phyloP scores from a whole-genome alignment of 2,329 filamentous ascomycete species.

The Colletotrichum incanum region DNA sequence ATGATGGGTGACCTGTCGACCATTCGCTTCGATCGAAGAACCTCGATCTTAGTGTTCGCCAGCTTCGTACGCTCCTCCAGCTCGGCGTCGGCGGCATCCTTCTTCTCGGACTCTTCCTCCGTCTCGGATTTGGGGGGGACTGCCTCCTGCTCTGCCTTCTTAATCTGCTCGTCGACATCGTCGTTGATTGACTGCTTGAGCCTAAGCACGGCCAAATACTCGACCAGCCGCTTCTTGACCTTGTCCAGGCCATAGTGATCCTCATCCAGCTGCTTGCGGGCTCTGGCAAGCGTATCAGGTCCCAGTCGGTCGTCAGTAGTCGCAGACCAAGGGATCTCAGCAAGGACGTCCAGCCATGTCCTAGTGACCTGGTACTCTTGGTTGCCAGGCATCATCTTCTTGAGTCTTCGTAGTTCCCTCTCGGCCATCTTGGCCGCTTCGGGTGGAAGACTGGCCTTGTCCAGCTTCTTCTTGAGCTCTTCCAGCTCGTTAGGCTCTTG shows the following conservation, averaged over 20 bases:
- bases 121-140: constrained; percentile 49
- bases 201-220: constrained; percentile 96
- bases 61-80: constrained; percentile 56
- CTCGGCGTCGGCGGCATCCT: constrained; percentile 44
- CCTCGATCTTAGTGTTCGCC: constrained; percentile 76
- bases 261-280: constrained; percentile 91
- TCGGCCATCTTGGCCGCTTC: constrained; percentile 94
- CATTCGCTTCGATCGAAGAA: constrained; percentile 86
- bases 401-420: constrained; percentile 87
- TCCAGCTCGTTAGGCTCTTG: constrained; percentile 92
- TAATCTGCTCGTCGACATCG: constrained; percentile 85
- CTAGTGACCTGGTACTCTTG: constrained; percentile 95
- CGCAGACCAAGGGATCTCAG: constrained; percentile 93
- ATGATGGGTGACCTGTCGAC: constrained; percentile 97
- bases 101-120: constrained; percentile 53
- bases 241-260: constrained; percentile 98
- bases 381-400: constrained; percentile 96
- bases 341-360: constrained; percentile 93
- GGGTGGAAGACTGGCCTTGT: constrained; percentile 83
- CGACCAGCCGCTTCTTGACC: constrained; percentile 95
- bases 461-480: constrained; percentile 89
- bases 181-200: constrained; percentile 93
- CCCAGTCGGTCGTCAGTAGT: constrained; percentile 90
- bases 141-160: constrained; percentile 73
- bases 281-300: constrained; percentile 81